Conservation (phyloP, 31 red algal species). For the Odonthalia washingtoniensis region DNA sequence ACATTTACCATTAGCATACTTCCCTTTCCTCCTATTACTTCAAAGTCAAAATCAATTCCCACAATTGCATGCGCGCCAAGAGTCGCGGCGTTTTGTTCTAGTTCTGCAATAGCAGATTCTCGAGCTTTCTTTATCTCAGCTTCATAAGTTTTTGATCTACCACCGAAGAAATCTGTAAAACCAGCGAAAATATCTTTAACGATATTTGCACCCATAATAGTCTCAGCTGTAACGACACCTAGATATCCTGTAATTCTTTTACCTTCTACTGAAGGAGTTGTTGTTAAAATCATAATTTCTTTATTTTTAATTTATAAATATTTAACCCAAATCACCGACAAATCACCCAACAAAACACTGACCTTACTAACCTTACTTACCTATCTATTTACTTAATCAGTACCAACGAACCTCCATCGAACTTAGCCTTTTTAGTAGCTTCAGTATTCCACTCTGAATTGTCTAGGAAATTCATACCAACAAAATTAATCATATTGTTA, state of each 20-base stretch:
- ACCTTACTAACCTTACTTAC: too few species aligned
- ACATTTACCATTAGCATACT: slow-evolving; percentile 12
- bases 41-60: slow-evolving; percentile 5
- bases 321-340: too few species aligned
- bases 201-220: slow-evolving; percentile 21
- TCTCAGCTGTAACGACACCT: slow-evolving; percentile 5
- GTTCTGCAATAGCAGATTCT: background rate
- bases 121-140: background rate
- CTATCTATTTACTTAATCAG: too few species aligned
- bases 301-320: too few species aligned
- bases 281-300: slow-evolving; percentile 1
- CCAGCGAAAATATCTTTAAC: slow-evolving; percentile 15
- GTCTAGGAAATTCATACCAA: too few species aligned
- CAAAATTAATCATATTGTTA: too few species aligned
- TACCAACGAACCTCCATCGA: too few species aligned
- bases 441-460: too few species aligned
- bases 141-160: background rate
- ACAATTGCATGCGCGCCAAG: slow-evolving; percentile 8
- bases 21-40: slow-evolving; percentile 5
- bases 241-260: background rate
- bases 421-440: too few species aligned
- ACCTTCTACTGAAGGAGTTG: slow-evolving; percentile 4
- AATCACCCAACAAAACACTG: too few species aligned
- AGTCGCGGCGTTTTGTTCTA: background rate
- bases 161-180: background rate